Percentiles rank a stretch among this genome's conserved stretches.
Conservation (phyloP, 139 green algal species). For the Picochlorum sp. region DNA sequence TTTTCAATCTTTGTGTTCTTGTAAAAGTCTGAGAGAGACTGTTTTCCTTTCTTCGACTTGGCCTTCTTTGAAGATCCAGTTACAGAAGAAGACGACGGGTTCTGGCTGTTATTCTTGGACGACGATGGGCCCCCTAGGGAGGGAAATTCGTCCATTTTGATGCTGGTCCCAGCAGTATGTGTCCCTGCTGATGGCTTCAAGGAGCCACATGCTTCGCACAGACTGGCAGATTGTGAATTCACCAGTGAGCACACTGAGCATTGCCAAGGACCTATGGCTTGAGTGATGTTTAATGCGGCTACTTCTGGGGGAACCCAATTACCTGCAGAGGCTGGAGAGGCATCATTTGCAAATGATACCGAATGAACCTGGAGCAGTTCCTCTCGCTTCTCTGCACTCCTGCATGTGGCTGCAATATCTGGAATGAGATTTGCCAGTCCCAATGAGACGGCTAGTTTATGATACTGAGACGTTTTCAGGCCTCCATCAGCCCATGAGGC, state of each 20-base stretch:
- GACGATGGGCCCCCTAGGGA: no score
- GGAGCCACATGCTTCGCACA: slow-evolving; percentile 44
- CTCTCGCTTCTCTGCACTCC: slow-evolving; percentile 31
- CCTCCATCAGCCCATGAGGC: slow-evolving; percentile 38
- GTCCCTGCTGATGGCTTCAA: neutral
- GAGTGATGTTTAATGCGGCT: slow-evolving; percentile 35
- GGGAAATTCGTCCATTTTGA: no score
- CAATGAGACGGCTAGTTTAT: slow-evolving; percentile 32
- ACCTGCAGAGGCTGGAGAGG: neutral
- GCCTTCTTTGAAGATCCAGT: neutral
- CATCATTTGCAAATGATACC: slow-evolving; percentile 22
- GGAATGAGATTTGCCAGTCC: slow-evolving; percentile 46
- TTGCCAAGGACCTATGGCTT: slow-evolving; percentile 32
- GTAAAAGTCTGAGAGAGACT: slow-evolving; percentile 9
- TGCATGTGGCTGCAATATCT: slow-evolving; percentile 59
- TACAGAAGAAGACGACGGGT: neutral
- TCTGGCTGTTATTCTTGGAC: neutral
- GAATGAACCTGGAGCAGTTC: slow-evolving; percentile 50
- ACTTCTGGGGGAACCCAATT: slow-evolving; percentile 62
- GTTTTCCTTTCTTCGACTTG: slow-evolving; percentile 1
- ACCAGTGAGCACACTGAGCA: slow-evolving; percentile 46
- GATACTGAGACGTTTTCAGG: slow-evolving; percentile 28
- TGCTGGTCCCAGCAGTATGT: neutral
- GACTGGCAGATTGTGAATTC: slow-evolving; percentile 29
- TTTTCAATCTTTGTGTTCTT: slow-evolving; percentile 16